Evolutionary conservation across 2,329 filamentous ascomycete species (phyloP).

Genomic region (Trichoderma sp.): DNA sequence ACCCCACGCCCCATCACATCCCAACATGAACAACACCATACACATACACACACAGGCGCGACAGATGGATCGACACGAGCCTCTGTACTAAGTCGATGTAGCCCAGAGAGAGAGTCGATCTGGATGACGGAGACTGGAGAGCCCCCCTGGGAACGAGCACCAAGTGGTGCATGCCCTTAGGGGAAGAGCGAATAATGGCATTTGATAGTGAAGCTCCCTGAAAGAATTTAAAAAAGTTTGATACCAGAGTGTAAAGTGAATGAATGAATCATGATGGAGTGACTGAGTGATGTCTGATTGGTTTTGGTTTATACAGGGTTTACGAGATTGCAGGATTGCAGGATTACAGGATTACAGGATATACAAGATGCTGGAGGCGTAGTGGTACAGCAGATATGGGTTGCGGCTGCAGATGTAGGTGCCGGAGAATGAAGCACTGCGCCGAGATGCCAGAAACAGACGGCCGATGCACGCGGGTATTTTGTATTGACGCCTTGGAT

Average conservation of each 20-base stretch:
- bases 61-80: conserved; percentile 2
- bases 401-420: neutral
- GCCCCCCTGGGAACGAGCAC: conserved; percentile 2
- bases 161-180: conserved; percentile 17
- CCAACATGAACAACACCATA: neutral
- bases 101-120: conserved; percentile 11
- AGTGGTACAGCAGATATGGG: neutral
- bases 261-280: too few relatives aligned
- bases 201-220: conserved; percentile 8
- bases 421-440: neutral
- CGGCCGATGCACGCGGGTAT: neutral
- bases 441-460: neutral
- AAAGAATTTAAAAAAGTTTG: conserved; percentile 13
- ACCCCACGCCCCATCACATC: conserved; percentile 4
- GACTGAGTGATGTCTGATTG: too few relatives aligned
- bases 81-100: conserved; percentile 6
- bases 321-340: too few relatives aligned
- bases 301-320: too few relatives aligned
- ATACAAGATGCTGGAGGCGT: neutral
- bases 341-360: too few relatives aligned
- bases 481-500: neutral
- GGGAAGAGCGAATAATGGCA: conserved; percentile 15
- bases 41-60: neutral
- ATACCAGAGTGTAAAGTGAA: neutral
- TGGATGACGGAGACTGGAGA: conserved; percentile 17